Conservation (phyloP, 495 filamentous ascomycete species). For the Aspergillus baeticus region DNA sequence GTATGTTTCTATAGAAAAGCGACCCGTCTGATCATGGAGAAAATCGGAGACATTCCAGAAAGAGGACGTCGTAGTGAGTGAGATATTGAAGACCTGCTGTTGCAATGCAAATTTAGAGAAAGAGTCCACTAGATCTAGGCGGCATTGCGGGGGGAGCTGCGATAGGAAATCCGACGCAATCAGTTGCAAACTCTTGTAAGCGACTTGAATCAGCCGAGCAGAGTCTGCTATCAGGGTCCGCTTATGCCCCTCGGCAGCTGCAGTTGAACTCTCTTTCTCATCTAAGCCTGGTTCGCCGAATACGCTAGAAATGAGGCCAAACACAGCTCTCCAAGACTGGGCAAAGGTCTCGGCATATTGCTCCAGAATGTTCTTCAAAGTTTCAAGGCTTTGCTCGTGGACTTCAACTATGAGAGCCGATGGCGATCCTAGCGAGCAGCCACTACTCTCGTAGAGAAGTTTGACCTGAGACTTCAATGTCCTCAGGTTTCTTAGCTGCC, state of each 20-base stretch:
- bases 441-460: slow-evolving; percentile 45
- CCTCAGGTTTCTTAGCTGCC: slow-evolving; percentile 70
- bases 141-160: slow-evolving; percentile 72
- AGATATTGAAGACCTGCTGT: slow-evolving; percentile 90
- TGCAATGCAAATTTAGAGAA: slow-evolving; percentile 85
- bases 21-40: slow-evolving; percentile 52
- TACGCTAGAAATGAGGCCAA: slow-evolving; percentile 80
- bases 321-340: slow-evolving; percentile 80
- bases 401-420: slow-evolving; percentile 68
- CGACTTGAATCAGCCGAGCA: slow-evolving; percentile 71
- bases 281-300: slow-evolving; percentile 53
- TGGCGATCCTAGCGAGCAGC: slow-evolving; percentile 27
- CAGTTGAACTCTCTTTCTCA: slow-evolving; percentile 18
- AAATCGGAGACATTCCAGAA: slow-evolving; percentile 95
- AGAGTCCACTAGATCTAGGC: slow-evolving; percentile 82
- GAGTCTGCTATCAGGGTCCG: slow-evolving; percentile 53
- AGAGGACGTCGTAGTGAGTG: slow-evolving; percentile 88
- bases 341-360: slow-evolving; percentile 82
- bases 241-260: slow-evolving; percentile 21
- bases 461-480: slow-evolving; percentile 59
- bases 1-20: slow-evolving; percentile 44
- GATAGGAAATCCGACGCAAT: slow-evolving; percentile 92
- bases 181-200: slow-evolving; percentile 85
- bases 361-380: slow-evolving; percentile 78
- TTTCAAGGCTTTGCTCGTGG: slow-evolving; percentile 78